Evolutionary conservation across 2,329 filamentous ascomycete genomes (phyloP).

Genomic region (Fusarium euwallaceae): DNA sequence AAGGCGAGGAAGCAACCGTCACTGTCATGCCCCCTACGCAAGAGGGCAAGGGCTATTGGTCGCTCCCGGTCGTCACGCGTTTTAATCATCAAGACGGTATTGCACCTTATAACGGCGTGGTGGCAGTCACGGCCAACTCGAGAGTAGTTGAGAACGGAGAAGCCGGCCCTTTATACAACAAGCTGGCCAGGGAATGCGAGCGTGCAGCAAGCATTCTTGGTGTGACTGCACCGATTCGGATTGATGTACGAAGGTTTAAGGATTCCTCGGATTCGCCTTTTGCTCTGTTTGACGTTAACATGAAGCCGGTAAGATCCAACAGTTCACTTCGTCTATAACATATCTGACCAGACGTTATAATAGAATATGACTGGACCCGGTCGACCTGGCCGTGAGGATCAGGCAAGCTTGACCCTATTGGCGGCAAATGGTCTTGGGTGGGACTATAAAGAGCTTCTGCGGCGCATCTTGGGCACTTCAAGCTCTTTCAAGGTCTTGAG

Average conservation of each 20-base stretch:
- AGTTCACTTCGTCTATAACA: background rate
- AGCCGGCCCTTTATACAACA: conserved; percentile 24
- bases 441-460: conserved; percentile 20
- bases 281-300: conserved; percentile 64
- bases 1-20: conserved; percentile 62
- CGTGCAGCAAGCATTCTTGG: conserved; percentile 54
- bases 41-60: conserved; percentile 52
- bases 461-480: conserved; percentile 11
- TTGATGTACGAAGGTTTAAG: conserved; percentile 58
- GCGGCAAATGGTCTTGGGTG: conserved; percentile 18
- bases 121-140: conserved; percentile 54
- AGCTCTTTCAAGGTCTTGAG: conserved; percentile 8
- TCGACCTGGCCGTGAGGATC: conserved; percentile 20
- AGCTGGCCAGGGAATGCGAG: conserved; percentile 55
- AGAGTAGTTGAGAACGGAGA: conserved; percentile 50
- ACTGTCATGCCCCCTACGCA: conserved; percentile 63
- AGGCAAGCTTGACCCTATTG: conserved; percentile 27
- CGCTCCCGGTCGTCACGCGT: conserved; percentile 49
- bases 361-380: conserved; percentile 31
- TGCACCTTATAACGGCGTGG: conserved; percentile 15
- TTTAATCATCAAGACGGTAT: conserved; percentile 13
- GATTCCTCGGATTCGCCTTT: conserved; percentile 49
- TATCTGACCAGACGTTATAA: background rate
- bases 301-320: conserved; percentile 60
- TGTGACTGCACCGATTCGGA: conserved; percentile 58